Evolutionary conservation across 176 grass and related monocot genomes (phyloP), one percentile per base, ranked within the genome.

Genomic region (Oryza coarctata): DNA sequence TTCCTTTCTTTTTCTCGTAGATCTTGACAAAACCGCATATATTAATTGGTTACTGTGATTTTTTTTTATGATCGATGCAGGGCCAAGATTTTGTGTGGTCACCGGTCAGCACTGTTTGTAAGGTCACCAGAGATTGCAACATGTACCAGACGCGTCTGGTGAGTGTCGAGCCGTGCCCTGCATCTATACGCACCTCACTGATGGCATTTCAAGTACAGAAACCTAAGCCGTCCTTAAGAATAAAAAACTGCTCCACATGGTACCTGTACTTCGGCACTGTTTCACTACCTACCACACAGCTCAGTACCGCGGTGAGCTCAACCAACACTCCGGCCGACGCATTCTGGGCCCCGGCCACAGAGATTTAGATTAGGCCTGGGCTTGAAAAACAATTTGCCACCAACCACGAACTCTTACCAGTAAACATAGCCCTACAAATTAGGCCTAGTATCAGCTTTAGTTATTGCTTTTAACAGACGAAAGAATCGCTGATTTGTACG

Each of bases 171-270:
- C n/a, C n/a, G n/a, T n/a, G 36, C 12, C 3, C 36, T 40, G 13
- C 68, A 28, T 43, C 2, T 15, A 14, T 6, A 11, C 55, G 0
- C n/a, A 27, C n/a, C 35, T 26, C 17, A 1, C 68, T 14, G 35
- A 22, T 43, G 38, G 12, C 68, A 39, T 41, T 41, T 26, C 38
- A 71, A 32, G 29, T 34, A 75, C 44, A 25, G 1, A 57, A 57
- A 55, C 45, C 47, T 13, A 75, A 58, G 34, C 31, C 20, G 10
- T 57, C 32, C 8, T 36, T 10, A 20, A 25, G 45, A 25, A n/a
- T n/a, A n/a, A n/a, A 44, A 30, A 58, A 60, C 73, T 23, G 49
- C 49, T 75, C 73, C 73, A 75, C 73, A 60, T 58, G 49, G 73
- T 75, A 75, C 49, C 49, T 75, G 49, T 60, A 75, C 49, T 58